Conservation (phyloP, 176 grass and related monocot genomes). For the Melocanna baccifera region DNA sequence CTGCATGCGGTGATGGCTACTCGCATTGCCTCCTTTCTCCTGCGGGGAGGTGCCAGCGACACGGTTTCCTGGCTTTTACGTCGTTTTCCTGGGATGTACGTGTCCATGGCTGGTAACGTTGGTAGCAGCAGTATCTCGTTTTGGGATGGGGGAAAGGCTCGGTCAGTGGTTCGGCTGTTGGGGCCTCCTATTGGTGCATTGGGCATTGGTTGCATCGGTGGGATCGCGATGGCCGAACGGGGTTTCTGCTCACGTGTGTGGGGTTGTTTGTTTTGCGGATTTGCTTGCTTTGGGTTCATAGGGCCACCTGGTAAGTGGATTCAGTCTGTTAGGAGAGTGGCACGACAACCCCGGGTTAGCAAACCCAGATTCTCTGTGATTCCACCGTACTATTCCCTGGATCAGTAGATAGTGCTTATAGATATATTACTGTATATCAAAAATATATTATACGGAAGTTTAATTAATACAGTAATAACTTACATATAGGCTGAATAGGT, state of each 20-base stretch:
- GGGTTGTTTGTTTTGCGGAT: background rate
- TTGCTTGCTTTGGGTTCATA: background rate
- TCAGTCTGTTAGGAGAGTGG: background rate
- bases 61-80: slow-evolving; percentile 24
- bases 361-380: too few species aligned
- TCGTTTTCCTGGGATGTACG: slow-evolving; percentile 38
- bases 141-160: background rate
- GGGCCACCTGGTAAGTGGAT: background rate
- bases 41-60: background rate
- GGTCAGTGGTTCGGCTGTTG: background rate
- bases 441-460: too few species aligned
- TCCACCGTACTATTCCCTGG: too few species aligned
- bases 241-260: background rate
- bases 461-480: too few species aligned
- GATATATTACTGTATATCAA: too few species aligned
- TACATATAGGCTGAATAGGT: too few species aligned
- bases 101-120: slow-evolving; percentile 12
- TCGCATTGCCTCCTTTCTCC: slow-evolving; percentile 19
- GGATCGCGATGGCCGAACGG: background rate
- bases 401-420: too few species aligned
- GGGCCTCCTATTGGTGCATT: background rate
- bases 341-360: too few species aligned
- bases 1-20: slow-evolving; percentile 23
- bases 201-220: background rate
- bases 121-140: background rate